phyloP scores from a whole-genome alignment of 306 rosid genomes.

The Medicago lupulina region DNA sequence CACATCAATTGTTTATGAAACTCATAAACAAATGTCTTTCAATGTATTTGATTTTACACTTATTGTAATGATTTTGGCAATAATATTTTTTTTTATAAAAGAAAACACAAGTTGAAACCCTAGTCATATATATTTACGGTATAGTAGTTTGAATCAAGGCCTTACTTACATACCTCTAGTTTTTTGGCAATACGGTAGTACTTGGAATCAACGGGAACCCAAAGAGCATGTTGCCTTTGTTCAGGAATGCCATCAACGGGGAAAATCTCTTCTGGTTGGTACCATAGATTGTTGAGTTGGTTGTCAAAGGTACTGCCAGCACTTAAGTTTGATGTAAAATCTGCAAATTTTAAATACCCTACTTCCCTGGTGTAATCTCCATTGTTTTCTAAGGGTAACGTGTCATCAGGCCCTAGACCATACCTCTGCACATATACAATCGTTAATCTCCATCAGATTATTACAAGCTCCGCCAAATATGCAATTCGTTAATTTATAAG shows the following conservation, averaged over 20 bases:
- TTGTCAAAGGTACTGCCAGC: constrained; percentile 40
- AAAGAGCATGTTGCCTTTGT: constrained; percentile 57
- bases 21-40: too few relatives aligned
- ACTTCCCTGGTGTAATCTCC: constrained; percentile 61
- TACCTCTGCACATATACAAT: constrained; percentile 47
- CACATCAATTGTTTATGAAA: too few relatives aligned
- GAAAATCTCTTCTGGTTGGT: constrained; percentile 66
- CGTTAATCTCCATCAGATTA: too few relatives aligned
- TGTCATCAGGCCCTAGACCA: constrained; percentile 51
- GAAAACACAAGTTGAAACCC: too few relatives aligned
- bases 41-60: too few relatives aligned
- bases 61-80: too few relatives aligned
- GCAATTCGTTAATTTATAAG: too few relatives aligned
- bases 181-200: constrained; percentile 46
- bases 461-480: too few relatives aligned
- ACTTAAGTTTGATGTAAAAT: constrained; percentile 50
- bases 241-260: constrained; percentile 65
- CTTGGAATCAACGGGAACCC: constrained; percentile 55
- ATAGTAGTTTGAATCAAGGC: too few relatives aligned
- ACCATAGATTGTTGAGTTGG: constrained; percentile 65
- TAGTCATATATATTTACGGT: too few relatives aligned
- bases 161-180: constrained; percentile 25
- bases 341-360: constrained; percentile 56
- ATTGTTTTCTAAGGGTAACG: constrained; percentile 50
- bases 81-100: too few relatives aligned